Base-by-base conservation (phyloP, 2,329 filamentous ascomycete genomes). In the Stachybotrys echinatus region DNA sequence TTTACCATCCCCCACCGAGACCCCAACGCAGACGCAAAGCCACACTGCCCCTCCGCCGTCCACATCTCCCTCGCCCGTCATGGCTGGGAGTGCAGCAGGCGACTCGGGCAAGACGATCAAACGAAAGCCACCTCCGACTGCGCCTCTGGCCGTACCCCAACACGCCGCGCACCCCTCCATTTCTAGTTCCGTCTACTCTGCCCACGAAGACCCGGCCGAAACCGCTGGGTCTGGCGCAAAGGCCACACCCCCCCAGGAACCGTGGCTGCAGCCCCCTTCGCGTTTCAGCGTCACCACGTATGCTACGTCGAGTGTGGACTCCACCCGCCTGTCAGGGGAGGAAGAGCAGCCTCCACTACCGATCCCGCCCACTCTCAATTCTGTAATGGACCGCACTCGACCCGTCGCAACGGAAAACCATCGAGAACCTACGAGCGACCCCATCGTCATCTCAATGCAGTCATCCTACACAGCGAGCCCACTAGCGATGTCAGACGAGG, bases 211-310 rank as follows among this genome's bases (percentile, higher is more conserved):
- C 22, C 58, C 59, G 31, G 55, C 47, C 17, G 47, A 54, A 50
- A 50, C 53, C 6, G 48, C 55, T 23, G 51, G 50, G 21, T 47
- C 60, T 43, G 45, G 48, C 18, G 57, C 47, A n/a, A 22, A 27
- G 20, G 50, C 54, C 6, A 58, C 54, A 39, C 44, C 52, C 6
- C 42, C 65, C 19, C 61, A 70, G 12, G 59, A 64, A 51, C 51
- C 75, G 37, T 76, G 74, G 71, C 66, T 70, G 12, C 76, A 80
- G 50, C 80, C 80, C 6, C 65, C 71, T 3, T 86, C 82, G 45
- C 78, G 80, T 43, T 87, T 86, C 64, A 87, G 83, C 65, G 71
- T 79, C 54, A 84, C 80, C 7, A 86, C 82, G 2, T 83, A 79
- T 58, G 74, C 77, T 21, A 80, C 81, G 2, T 77, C 80, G 2